Base-by-base conservation (phyloP, 371 early-diverging fungal species). In the Syncephalis fuscata region DNA sequence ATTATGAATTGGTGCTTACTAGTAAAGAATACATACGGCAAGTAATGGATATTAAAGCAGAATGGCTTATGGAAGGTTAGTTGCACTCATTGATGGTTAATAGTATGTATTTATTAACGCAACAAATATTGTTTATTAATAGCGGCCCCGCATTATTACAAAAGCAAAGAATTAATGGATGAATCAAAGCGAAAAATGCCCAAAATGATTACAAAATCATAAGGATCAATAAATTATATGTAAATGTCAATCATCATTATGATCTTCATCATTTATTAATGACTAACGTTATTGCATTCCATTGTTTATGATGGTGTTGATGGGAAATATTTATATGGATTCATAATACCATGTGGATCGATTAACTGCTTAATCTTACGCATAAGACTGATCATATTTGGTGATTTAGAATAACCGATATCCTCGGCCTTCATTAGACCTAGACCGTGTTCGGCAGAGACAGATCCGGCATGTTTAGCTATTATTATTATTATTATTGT, bases 21-120 rank as follows among this genome's bases (percentile, higher is more conserved):
- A 80, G 82, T 48, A 82, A 85, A 58, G 92, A 93, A 63, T 96
- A 85, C 57, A 92, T 96, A 90, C 69, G 95, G 20, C 86, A 90
- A 57, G 85, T 88, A 14, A 78, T 88, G 66, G 93, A 92, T 58
- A 92, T 99, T 47, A 75, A 91, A 38, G 73, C 85, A 17, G 74
- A 80, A 41, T 97, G 98, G 96, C 70, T 95, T 22, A 55, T 83
- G 37, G 96, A 97, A 69, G 73, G 32, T 32, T 7, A 32, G 32
- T 11, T 7, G 32, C 11, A 7, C 11, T 7, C 11, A 32, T 32
- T 32, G 11, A 7, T 32, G 32, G 4, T 32, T 7, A 7, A 7
- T 11, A 32, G 4, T 11, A 32, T 11, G 32, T 32, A 79, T 77
- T 60, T 55, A 54, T 14, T 20, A 32, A 49, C 46, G 44, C 17